Evolutionary conservation across 177 flowering plant species (phyloP).

Genomic region (Vitis hybrid): DNA sequence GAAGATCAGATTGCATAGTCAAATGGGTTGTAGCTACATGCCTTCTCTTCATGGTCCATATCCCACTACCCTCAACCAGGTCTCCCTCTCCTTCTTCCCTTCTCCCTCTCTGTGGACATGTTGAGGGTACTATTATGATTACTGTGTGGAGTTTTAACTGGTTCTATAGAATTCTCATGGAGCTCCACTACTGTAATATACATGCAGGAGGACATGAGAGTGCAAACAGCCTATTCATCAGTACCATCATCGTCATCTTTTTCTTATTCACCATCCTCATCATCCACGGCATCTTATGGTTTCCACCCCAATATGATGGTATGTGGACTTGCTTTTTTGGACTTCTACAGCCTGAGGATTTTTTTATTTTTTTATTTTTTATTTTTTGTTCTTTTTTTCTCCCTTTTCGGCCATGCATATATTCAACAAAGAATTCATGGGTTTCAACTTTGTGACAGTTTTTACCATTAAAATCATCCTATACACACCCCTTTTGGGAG

Average conservation of each 20-base stretch:
- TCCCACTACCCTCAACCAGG: conserved; percentile 38
- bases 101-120: conserved; percentile 1
- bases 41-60: conserved; percentile 31
- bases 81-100: conserved; percentile 8
- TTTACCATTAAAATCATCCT: background rate
- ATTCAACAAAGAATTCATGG: background rate
- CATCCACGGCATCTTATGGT: conserved; percentile 36
- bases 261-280: conserved; percentile 34
- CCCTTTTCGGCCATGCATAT: background rate
- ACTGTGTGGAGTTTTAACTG: background rate
- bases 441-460: background rate
- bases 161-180: background rate
- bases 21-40: conserved; percentile 40
- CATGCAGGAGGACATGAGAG: conserved; percentile 55
- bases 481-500: too few relatives aligned
- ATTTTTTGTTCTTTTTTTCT: too few relatives aligned
- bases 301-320: conserved; percentile 55
- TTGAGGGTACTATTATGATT: background rate
- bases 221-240: conserved; percentile 39
- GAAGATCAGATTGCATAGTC: conserved; percentile 77
- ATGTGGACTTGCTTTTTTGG: conserved; percentile 16
- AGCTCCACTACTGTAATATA: background rate
- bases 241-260: conserved; percentile 35
- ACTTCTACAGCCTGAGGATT: background rate
- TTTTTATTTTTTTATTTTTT: background rate